phyloP scores from a whole-genome alignment of 1,139 yeast genomes.

The Kodamaea sp. region DNA sequence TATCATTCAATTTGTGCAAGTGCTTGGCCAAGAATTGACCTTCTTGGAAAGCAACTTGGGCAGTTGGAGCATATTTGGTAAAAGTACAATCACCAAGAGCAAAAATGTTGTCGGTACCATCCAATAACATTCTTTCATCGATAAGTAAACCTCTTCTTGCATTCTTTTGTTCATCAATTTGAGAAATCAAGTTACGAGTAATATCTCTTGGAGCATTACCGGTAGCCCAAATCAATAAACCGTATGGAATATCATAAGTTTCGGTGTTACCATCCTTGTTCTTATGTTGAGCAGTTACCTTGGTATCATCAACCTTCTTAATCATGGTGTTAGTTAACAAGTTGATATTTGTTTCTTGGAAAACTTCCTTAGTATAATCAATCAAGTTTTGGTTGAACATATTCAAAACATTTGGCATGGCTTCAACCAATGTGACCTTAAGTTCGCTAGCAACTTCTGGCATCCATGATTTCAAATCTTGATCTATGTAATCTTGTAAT shows the following conservation, averaged over 20 bases:
- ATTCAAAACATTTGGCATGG: conserved; percentile 84
- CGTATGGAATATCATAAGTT: conserved; percentile 73
- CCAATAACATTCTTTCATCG: conserved; percentile 75
- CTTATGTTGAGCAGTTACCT: conserved; percentile 69
- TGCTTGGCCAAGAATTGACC: conserved; percentile 76
- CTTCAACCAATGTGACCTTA: conserved; percentile 83
- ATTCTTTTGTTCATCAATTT: conserved; percentile 76
- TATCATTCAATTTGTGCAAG: conserved; percentile 65
- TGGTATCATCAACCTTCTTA: conserved; percentile 69
- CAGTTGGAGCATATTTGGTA: conserved; percentile 91
- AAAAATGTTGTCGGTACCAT: conserved; percentile 80
- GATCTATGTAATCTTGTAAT: conserved; percentile 88
- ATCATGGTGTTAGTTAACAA: conserved; percentile 84
- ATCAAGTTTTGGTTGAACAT: conserved; percentile 83
- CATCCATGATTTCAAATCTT: conserved; percentile 84
- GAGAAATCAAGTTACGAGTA: conserved; percentile 60
- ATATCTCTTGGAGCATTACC: conserved; percentile 90
- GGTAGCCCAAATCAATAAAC: conserved; percentile 94
- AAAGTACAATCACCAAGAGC: conserved; percentile 94
- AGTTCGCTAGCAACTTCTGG: conserved; percentile 82
- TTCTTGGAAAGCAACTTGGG: conserved; percentile 96
- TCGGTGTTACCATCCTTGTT: conserved; percentile 57
- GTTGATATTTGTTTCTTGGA: conserved; percentile 74
- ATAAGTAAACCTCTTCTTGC: conserved; percentile 88
- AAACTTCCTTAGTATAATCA: conserved; percentile 78